Evolutionary conservation across 345 rosid genomes (phyloP), one percentile per base, ranked within the genome.

Genomic region (Brassica juncea): DNA sequence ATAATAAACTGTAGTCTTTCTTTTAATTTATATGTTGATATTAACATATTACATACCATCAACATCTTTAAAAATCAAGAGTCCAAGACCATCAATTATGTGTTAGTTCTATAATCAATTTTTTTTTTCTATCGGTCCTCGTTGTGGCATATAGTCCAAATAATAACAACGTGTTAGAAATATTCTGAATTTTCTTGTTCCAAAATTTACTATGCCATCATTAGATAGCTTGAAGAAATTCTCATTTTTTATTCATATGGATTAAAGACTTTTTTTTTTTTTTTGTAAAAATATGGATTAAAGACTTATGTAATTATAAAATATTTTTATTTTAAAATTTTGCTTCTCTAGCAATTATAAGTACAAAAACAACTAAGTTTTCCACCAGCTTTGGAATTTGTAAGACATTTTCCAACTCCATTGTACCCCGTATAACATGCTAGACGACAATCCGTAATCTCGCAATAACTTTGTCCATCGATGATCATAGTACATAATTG

Each of bases 361-460:
- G 1, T 3, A 32, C 77, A 79, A 23, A 15, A 54, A 73, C 82
- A 79, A 4, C 60, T 67, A 21, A 28, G 2, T 21, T 37, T 61
- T 21, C 77, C 77, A 8, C 25, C 6, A 73, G 62, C 74, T 3
- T 67, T 60, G 35, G 55, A 52, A 67, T 79, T 68, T 12, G 67
- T 73, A 23, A 59, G 32, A 67, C 82, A 79, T 34, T 67, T 47
- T 21, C 82, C 82, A 66, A 79, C 82, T 31, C 82, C 82, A 32
- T 79, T 67, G 8, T 28, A 67, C 1, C 42, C 55, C 0, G 23
- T 0, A 49, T 0, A 73, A n/a, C 82, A 79, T 4, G 7, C 49
- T 32, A 59, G 3, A 42, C 42, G 15, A 2, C 82, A 79, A 47
- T 65, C 67, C 1, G 0, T 7, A 19, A 2, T 8, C 2, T 72